These are phyloP conservation scores for Cercospora nicotianae DNA, from an alignment of 2,329 filamentous ascomycete genomes.

Conservation along the genomic window DNA sequence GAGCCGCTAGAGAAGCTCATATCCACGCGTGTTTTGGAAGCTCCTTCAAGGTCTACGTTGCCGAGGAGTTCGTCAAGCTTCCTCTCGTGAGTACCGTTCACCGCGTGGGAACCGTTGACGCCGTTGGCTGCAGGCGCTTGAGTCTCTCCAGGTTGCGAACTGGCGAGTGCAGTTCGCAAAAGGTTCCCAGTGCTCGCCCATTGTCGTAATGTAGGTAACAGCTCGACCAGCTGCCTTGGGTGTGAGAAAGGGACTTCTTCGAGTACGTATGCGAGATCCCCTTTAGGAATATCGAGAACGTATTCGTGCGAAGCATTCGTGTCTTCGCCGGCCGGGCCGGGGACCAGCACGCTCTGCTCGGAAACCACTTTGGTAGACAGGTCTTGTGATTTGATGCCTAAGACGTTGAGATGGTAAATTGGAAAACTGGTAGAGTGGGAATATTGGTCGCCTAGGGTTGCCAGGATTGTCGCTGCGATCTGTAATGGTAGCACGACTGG, in stretches of 20 bases:
- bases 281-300: slow-evolving; percentile 68
- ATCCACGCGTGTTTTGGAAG: slow-evolving; percentile 30
- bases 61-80: slow-evolving; percentile 13
- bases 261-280: slow-evolving; percentile 68
- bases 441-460: slow-evolving; percentile 59
- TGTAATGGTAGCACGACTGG: slow-evolving; percentile 68
- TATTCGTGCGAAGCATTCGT: slow-evolving; percentile 49
- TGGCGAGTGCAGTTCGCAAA: slow-evolving; percentile 46
- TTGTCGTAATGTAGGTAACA: slow-evolving; percentile 73
- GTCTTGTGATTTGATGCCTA: slow-evolving; percentile 21
- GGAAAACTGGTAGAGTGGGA: slow-evolving; percentile 39
- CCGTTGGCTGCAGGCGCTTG: neutral
- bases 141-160: neutral
- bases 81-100: neutral
- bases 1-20: slow-evolving; percentile 34
- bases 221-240: slow-evolving; percentile 70
- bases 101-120: neutral
- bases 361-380: neutral
- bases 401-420: slow-evolving; percentile 27
- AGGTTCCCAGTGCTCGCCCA: slow-evolving; percentile 70
- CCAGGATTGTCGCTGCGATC: slow-evolving; percentile 63
- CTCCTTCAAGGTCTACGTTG: neutral
- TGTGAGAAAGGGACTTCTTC: slow-evolving; percentile 73
- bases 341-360: slow-evolving; percentile 12
- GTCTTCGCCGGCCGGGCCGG: slow-evolving; percentile 20